phyloP scores from a whole-genome alignment of 257 asterid species.

The Salvia rosmarinus region DNA sequence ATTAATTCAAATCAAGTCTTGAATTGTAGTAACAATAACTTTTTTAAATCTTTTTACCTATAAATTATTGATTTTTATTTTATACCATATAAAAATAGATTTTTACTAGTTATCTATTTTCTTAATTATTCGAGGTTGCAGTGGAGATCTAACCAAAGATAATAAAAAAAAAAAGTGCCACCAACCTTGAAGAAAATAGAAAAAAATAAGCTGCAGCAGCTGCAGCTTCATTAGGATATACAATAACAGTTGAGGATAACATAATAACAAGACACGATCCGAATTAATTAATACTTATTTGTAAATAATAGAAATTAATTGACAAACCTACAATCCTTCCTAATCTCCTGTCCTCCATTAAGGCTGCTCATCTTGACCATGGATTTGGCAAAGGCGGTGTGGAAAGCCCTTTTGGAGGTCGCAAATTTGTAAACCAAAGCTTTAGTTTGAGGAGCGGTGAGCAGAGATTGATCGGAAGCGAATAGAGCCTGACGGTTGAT shows the following conservation, averaged over 20 bases:
- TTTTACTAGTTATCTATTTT: too few relatives aligned
- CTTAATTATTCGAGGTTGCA: too few relatives aligned
- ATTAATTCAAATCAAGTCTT: too few relatives aligned
- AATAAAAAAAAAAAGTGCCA: too few relatives aligned
- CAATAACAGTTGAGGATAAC: not conserved
- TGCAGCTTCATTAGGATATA: too few relatives aligned
- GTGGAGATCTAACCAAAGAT: too few relatives aligned
- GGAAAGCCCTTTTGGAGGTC: constrained; percentile 61
- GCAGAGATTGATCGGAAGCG: constrained; percentile 73
- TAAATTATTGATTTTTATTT: too few relatives aligned
- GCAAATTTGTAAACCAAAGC: constrained; percentile 61
- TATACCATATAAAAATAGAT: too few relatives aligned
- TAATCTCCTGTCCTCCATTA: constrained; percentile 76
- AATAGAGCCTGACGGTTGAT: constrained; percentile 58
- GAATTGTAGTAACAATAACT: too few relatives aligned
- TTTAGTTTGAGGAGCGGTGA: constrained; percentile 53
- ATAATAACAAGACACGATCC: not conserved
- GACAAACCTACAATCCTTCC: constrained; percentile 75
- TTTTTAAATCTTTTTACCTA: too few relatives aligned
- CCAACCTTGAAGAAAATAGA: too few relatives aligned
- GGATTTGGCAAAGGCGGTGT: constrained; percentile 63
- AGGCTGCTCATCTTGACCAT: constrained; percentile 92
- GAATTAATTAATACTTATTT: not conserved
- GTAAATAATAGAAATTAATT: constrained; percentile 40
- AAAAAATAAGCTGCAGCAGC: too few relatives aligned